These are phyloP conservation scores for Camelina sativa DNA, from an alignment of 345 rosid genomes.

Conservation along the genomic window DNA sequence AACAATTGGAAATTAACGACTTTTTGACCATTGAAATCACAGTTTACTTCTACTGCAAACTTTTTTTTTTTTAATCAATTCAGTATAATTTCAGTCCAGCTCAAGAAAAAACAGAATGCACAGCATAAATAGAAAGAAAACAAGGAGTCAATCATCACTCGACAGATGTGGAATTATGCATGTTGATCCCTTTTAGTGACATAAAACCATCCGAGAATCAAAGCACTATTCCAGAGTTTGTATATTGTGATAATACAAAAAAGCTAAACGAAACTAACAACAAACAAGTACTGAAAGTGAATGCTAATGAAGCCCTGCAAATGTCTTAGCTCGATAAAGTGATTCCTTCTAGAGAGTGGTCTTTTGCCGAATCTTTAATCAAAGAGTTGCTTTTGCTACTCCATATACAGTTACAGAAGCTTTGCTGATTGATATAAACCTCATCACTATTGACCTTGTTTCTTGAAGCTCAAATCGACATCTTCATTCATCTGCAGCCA, in stretches of 20 bases:
- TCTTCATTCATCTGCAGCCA: constrained; percentile 70
- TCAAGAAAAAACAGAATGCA: background rate
- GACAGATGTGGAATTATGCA: background rate
- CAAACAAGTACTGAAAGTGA: constrained; percentile 2
- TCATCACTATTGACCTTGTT: constrained; percentile 36
- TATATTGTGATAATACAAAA: constrained; percentile 11
- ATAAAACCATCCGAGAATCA: constrained; percentile 8
- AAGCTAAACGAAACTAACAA: constrained; percentile 20
- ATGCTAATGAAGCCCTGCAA: constrained; percentile 18
- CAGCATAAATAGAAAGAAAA: background rate
- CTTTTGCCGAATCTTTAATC: constrained; percentile 25
- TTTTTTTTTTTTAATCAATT: background rate
- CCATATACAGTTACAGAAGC: constrained; percentile 24
- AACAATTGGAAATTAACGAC: background rate
- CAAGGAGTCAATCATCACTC: background rate
- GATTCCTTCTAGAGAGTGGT: constrained; percentile 13
- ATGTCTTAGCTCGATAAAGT: constrained; percentile 3
- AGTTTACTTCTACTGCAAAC: background rate
- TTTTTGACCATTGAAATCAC: background rate
- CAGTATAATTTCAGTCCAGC: background rate
- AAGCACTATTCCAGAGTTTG: background rate
- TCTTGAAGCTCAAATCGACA: constrained; percentile 52
- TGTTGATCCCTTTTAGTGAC: background rate
- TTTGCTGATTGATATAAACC: constrained; percentile 17
- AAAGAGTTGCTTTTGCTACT: constrained; percentile 38